Base-by-base conservation (phyloP, 2,329 filamentous ascomycete species). In the Fusarium decemcellulare region DNA sequence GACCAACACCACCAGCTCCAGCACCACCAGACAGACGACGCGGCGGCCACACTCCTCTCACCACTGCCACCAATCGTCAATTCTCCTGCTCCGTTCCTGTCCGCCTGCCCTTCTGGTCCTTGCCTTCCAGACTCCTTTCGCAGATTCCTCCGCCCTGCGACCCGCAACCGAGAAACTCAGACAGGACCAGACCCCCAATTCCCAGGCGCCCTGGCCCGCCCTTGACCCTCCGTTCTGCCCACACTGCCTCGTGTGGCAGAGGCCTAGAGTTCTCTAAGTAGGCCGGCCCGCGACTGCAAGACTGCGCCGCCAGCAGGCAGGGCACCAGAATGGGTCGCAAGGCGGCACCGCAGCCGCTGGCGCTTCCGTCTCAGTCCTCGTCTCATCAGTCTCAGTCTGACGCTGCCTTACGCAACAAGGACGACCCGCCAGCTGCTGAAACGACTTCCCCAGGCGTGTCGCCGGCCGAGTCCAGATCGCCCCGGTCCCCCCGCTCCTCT, bases 261-360 rank as follows among this genome's bases (percentile, higher is more conserved):
- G 60, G 60, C 50, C 47, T 51, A 64, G 63, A 74, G 70, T 63
- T 74, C 65, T 62, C 65, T 56, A 70, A 69, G 62, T 60, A 57
- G 65, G 70, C 58, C 72, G 65, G 70, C 58, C 72, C 59, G 71
- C 68, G 71, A 70, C 63, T 65, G 57, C 64, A 60, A 71, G 64
- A 71, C 67, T 71, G 67, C 61, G 68, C 64, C 68, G 65, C 72
- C 67, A 74, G 61, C 67, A 72, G 67, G 64, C 68, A 73, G 71
- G 70, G 72, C 71, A 70, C 61, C 50, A 65, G 61, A 67, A 89
- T 89, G 87, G 86, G 83, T 81, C 87, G 87, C 78, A 89, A 88
- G 80, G 80, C 84, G 76, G 85, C 83, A 79, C 87, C 86, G 71
- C 84, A 88, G 82, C 86, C 87, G 80, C 83, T 89, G 80, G 80